Base-by-base conservation (phyloP, 768 basidiomycete genomes). In the Xerocomellus amylosporus region DNA sequence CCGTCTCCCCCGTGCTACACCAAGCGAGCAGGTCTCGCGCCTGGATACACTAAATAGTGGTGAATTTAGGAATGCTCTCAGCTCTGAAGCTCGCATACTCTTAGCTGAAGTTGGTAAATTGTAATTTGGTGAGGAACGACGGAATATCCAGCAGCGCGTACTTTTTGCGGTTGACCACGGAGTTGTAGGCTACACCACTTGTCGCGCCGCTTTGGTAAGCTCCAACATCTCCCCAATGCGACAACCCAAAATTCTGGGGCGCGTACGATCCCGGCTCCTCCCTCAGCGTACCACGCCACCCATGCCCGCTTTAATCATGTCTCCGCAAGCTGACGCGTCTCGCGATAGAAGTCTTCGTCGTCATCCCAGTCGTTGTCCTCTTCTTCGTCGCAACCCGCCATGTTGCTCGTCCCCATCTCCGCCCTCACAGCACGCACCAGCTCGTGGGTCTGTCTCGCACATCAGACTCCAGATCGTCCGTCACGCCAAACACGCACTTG, bases 31-130 rank as follows among this genome's bases (percentile, higher is more conserved):
- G 9, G 30, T 30, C 24, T 8, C 22, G 34, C 22, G 31, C 49
- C 10, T 42, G 60, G 22, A 2, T 33, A n/a, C 8, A 30, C 54
- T 58, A 26, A 34, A 15, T 19, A 19, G 41, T n/a, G n/a, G n/a
- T n/a, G n/a, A n/a, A n/a, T 67, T 77, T 91, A 89, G 85, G 68
- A 86, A 82, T 68, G 81, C 87, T 6, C 70, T 91, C 44, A 84
- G 87, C 2, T 74, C 78, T 9, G 9, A 4, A 6, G 30, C 9
- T 30, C 30, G 30, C 10, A 30, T 30, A 30, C 10, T 30, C 30
- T 30, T 10, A 28, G 26, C 6, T 28, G 28, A 28, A 28, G 8
- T 30, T 30, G 30, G 30, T 1, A 30, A 30, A 30, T 30, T 9
- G 28, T 8, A n/a, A n/a, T n/a, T n/a, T n/a, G n/a, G 30, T 30